Percentiles rank a stretch among this genome's conserved stretches.
Evolutionary conservation across 495 filamentous ascomycete species (phyloP).

Genomic region (Penicillium longicatenatum): DNA sequence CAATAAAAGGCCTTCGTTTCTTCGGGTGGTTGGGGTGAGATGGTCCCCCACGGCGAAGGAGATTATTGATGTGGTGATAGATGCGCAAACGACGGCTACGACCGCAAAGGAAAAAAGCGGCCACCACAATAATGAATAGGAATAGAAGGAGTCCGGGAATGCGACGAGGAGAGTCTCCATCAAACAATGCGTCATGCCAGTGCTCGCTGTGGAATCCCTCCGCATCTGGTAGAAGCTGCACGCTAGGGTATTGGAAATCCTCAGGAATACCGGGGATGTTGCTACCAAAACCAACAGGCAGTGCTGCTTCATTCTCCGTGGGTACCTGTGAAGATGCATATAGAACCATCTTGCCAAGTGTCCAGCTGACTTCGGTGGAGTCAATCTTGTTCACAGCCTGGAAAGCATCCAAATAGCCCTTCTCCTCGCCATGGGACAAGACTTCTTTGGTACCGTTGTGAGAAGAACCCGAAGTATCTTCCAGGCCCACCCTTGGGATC

Average conservation of each 20-base stretch:
- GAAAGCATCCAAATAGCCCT: constrained; percentile 86
- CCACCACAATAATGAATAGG: constrained; percentile 68
- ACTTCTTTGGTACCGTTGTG: constrained; percentile 79
- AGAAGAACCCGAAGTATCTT: constrained; percentile 49
- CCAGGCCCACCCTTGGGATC: constrained; percentile 84
- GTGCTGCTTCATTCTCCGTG: constrained; percentile 53
- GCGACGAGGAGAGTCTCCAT: constrained; percentile 60
- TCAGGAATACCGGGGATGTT: constrained; percentile 67
- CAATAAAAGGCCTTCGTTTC: constrained; percentile 52
- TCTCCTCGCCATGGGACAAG: constrained; percentile 67
- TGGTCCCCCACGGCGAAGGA: constrained; percentile 52
- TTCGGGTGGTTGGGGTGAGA: constrained; percentile 55
- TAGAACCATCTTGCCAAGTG: constrained; percentile 94
- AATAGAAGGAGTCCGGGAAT: constrained; percentile 77
- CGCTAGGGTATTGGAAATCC: constrained; percentile 88
- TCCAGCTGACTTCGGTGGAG: constrained; percentile 96
- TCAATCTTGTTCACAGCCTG: constrained; percentile 92
- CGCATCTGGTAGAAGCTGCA: constrained; percentile 46
- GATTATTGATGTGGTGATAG: constrained; percentile 56
- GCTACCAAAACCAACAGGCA: constrained; percentile 89
- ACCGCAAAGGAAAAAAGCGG: constrained; percentile 65
- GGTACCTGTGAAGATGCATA: constrained; percentile 91
- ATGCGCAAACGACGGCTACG: constrained; percentile 71
- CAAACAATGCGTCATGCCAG: constrained; percentile 74
- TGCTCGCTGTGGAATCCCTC: constrained; percentile 58